A percentile compares a stretch with the other conserved stretches of the same genome.
Conservation (phyloP, 2,329 filamentous ascomycete genomes). For the Akanthomyces uredinophilus region DNA sequence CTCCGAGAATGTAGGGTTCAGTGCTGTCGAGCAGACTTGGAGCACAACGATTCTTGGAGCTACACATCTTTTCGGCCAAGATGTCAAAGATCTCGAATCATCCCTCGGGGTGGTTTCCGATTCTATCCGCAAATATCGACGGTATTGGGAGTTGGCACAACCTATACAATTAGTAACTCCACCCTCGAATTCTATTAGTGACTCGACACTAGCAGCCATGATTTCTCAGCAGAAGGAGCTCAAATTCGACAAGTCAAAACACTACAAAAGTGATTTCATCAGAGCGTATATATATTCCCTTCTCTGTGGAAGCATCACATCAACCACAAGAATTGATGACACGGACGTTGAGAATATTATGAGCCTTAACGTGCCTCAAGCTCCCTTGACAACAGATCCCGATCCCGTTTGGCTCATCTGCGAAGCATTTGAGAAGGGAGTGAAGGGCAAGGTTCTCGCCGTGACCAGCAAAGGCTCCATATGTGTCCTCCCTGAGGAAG, state of each 20-base stretch:
- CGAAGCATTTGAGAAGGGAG: not conserved
- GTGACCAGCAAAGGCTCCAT: not conserved
- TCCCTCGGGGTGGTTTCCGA: not conserved
- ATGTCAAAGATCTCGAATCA: not conserved
- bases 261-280: not conserved
- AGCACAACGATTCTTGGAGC: not conserved
- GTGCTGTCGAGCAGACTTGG: not conserved
- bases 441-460: not conserved
- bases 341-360: not conserved
- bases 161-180: not conserved
- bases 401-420: not conserved
- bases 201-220: not conserved
- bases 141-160: not conserved
- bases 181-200: not conserved
- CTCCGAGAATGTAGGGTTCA: not conserved
- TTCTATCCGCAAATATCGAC: not conserved
- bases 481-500: not conserved
- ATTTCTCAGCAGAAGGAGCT: not conserved
- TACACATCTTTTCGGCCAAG: not conserved
- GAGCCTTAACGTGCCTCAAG: not conserved
- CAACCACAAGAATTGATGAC: not conserved
- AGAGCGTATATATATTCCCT: not conserved
- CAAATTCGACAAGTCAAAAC: not conserved
- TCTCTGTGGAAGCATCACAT: not conserved
- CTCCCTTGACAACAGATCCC: not conserved